Base-by-base conservation (phyloP, 139 green algal species). In the Picochlorum sp. region DNA sequence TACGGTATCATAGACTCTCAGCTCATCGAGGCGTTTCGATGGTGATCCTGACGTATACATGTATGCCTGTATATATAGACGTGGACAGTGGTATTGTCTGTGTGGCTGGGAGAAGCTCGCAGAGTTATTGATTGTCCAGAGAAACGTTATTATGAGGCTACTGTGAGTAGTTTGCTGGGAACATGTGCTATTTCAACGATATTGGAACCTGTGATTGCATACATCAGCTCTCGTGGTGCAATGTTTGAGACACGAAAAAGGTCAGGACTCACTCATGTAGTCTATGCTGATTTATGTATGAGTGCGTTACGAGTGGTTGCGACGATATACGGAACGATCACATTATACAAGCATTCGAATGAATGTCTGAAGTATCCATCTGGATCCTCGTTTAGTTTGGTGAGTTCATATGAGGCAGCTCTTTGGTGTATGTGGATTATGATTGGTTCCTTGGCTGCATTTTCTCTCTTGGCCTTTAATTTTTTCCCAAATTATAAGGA, bases 241-340 rank as follows among this genome's bases (percentile, higher is more conserved):
- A 37, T 77, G 7, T 82, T 84, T 61, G 77, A 84, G 68, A 69
- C 63, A 44, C 9, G 52, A 8, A 58, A 62, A 45, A 69, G 77
- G 3, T 41, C 30, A 4, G n/a, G 38, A 3, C 28, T 84, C 24
- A 62, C 68, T 4, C 41, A 50, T 7, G 58, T 84, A 4, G 28
- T 84, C 10, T 80, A 79, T 56, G 24, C 52, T 1, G 45, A 66
- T 45, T 46, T 62, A 9, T 56, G 20, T 0, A 23, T 58, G 9
- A 41, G 77, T 32, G 11, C 69, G 3, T 18, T 46, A 0, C 72
- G 80, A 24, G 45, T 74, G 8, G 38, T 30, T 3, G 57, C 9
- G 16, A 56, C 21, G 10, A 58, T 58, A 21, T 66, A 66, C n/a
- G 46, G 18, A 10, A 56, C 61, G 18, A 24, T 49, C 8, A 18